Evolutionary conservation across 306 rosid species (phyloP).

Genomic region (Luffa aegyptiaca): DNA sequence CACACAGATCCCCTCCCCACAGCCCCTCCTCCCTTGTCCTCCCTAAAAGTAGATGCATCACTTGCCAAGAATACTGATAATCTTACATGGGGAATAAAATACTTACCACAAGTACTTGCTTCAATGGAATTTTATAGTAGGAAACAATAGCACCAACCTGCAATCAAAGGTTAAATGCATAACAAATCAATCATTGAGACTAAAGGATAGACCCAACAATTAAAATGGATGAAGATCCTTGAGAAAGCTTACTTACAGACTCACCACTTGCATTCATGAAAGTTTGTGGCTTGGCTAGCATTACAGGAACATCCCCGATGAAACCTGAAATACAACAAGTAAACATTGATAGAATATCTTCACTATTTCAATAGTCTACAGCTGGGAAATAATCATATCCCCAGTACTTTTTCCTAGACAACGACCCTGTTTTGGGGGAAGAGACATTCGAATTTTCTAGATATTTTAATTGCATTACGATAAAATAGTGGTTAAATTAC

Average conservation of each 20-base stretch:
- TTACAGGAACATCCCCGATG: conserved; percentile 66
- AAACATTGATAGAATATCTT: not conserved
- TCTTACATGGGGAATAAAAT: not conserved
- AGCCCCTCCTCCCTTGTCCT: not conserved
- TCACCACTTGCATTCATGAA: conserved; percentile 91
- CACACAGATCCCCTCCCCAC: not conserved
- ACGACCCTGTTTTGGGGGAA: not conserved
- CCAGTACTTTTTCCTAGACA: not conserved
- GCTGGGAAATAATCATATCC: not conserved
- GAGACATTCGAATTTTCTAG: not conserved
- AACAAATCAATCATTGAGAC: conserved; percentile 17
- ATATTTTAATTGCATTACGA: not conserved
- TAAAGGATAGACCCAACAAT: conserved; percentile 9
- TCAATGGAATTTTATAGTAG: conserved; percentile 78
- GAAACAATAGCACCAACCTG: conserved; percentile 88
- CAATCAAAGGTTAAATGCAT: conserved; percentile 18
- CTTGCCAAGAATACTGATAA: not conserved
- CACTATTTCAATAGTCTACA: not conserved
- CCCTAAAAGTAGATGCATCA: not conserved
- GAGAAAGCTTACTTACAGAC: conserved; percentile 70
- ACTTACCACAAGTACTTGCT: conserved; percentile 84
- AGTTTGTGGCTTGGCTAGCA: conserved; percentile 91
- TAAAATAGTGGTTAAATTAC: not conserved
- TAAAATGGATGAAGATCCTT: conserved; percentile 14
- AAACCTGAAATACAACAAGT: conserved; percentile 37